These are phyloP conservation scores for Blumeriella jaapii DNA, from an alignment of 2,329 filamentous ascomycete genomes.

Conservation along the genomic window DNA sequence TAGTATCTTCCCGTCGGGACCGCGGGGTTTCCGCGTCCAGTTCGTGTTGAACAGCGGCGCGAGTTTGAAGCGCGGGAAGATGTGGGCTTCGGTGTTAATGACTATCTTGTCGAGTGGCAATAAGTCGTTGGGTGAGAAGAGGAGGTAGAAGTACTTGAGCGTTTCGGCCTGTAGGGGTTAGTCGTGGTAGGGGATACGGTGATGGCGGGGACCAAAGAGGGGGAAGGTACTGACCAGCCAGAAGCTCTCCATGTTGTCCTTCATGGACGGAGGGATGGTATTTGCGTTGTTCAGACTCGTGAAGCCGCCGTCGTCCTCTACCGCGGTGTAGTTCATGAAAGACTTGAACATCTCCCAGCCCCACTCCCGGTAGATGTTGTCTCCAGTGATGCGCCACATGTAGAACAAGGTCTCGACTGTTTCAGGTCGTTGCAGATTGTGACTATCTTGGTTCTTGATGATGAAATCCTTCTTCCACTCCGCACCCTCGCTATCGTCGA, in stretches of 20 bases:
- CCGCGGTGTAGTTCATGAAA: conserved; percentile 76
- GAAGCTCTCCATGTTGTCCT: conserved; percentile 98
- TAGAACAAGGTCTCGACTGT: conserved; percentile 95
- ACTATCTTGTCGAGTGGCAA: conserved; percentile 79
- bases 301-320: conserved; percentile 69
- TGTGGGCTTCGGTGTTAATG: conserved; percentile 92
- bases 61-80: conserved; percentile 78
- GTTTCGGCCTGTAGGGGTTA: conserved; percentile 63
- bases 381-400: conserved; percentile 96
- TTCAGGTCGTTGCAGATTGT: conserved; percentile 92
- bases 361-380: conserved; percentile 83
- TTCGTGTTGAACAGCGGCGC: conserved; percentile 67
- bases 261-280: conserved; percentile 51
- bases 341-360: conserved; percentile 97
- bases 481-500: conserved; percentile 41
- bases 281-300: conserved; percentile 70
- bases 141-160: conserved; percentile 91
- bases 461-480: conserved; percentile 68
- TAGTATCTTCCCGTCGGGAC: conserved; percentile 25
- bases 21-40: conserved; percentile 61
- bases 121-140: conserved; percentile 77
- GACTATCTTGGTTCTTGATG: conserved; percentile 70
- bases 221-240: conserved; percentile 71
- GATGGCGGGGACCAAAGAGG: too few species aligned
- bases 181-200: conserved; percentile 3